Base-by-base conservation (phyloP, 139 green algal species). In the Picochlorum sp. region DNA sequence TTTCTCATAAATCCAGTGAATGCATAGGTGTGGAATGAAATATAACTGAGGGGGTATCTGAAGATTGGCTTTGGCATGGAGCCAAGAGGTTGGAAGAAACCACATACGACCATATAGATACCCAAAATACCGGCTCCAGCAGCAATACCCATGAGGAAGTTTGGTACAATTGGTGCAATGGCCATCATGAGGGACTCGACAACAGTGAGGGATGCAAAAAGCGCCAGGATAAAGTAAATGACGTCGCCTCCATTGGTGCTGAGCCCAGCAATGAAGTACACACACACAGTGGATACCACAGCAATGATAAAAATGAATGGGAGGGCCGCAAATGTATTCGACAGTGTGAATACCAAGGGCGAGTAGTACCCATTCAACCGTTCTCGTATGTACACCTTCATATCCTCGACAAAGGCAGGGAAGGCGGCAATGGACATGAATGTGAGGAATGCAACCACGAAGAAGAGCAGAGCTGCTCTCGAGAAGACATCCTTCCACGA, bases 301-400 rank as follows among this genome's bases (percentile, higher is more conserved):
- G 83, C 67, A 49, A 90, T 89, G 59, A 80, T 49, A 38, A 87
- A 82, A 38, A 90, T 78, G 75, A 90, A 90, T 44, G 84, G 84
- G 23, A 75, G 44, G 4, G 74, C 80, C 20, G 78, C 73, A 6
- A 90, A 38, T 8, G 78, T 88, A 74, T 89, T 86, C 46, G 82
- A 70, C 0, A 86, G 49, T 0, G 68, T 77, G 59, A 86, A 89
- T 18, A 57, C 70, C 11, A 59, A 60, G 7, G 82, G 69, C 21
- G 50, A 23, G 65, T 90, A 90, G 71, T 90, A 89, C 26, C 84
- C 84, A 68, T 90, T 90, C 15, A 87, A 69, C 1, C 82, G 66
- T 68, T 90, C 84, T 11, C 79, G 69, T 15, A 80, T 73, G 65
- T 83, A 88, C 11, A 89, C 73, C 74, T 84, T 72, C 56, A 71